phyloP scores from a whole-genome alignment of 495 filamentous ascomycete species.

The Hypoxylon crocopeplum region DNA sequence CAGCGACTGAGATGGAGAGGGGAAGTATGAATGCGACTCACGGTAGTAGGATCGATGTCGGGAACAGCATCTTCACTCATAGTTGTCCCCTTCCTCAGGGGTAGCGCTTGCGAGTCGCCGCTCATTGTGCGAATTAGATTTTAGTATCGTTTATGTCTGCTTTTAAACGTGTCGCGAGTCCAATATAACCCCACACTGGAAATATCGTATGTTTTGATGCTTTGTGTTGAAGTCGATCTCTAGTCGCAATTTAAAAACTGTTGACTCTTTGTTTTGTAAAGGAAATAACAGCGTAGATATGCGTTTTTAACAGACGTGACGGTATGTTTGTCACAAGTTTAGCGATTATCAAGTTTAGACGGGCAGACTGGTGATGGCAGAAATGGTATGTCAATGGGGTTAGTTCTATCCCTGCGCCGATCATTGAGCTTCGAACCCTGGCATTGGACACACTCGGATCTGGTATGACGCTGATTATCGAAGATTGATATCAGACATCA shows the following conservation, averaged over 20 bases:
- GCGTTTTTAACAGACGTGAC: not conserved
- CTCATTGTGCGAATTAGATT: constrained; percentile 32
- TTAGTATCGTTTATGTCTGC: not conserved
- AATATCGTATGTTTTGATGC: not conserved
- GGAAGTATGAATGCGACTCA: constrained; percentile 47
- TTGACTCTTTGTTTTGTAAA: not conserved
- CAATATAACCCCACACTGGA: constrained; percentile 1
- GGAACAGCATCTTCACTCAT: constrained; percentile 69
- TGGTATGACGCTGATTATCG: too few relatives aligned
- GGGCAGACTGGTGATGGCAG: not conserved
- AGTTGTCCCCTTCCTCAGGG: constrained; percentile 62
- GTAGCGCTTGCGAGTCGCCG: constrained; percentile 53
- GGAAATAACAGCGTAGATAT: not conserved
- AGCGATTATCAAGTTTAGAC: not conserved
- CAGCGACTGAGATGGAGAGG: constrained; percentile 19
- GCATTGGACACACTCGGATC: constrained; percentile 3
- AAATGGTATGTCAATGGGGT: not conserved
- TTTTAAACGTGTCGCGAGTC: not conserved
- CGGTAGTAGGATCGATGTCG: constrained; percentile 78
- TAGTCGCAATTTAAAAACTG: not conserved
- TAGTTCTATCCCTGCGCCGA: constrained; percentile 34
- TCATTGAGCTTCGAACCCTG: constrained; percentile 25
- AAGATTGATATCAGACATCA: not conserved
- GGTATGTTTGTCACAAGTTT: not conserved
- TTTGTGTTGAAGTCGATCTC: not conserved